These are phyloP conservation scores for Wallacemonas sp. DNA, from an alignment of 208 protist species.

Conservation along the genomic window DNA sequence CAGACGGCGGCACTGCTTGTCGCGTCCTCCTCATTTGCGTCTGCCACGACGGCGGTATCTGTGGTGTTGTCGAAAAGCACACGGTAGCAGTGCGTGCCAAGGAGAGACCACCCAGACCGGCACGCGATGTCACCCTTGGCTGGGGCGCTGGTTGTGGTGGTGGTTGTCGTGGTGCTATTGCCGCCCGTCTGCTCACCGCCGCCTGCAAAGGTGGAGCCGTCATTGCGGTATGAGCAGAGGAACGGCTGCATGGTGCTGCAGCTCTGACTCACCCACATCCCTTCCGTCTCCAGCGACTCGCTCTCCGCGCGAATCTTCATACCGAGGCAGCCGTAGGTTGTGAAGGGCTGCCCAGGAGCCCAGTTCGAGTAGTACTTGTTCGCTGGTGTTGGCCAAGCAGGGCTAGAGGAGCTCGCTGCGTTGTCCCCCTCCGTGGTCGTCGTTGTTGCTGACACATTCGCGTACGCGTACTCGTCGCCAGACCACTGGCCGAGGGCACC, in stretches of 20 bases:
- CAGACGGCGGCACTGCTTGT: background rate
- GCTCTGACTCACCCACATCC: conserved; percentile 44
- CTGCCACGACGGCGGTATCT: background rate
- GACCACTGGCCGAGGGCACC: conserved; percentile 40
- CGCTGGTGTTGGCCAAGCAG: conserved; percentile 51
- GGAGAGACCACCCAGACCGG: conserved; percentile 15
- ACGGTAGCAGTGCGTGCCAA: conserved; percentile 35
- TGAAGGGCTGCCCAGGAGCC: conserved; percentile 35
- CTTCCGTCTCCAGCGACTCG: conserved; percentile 11
- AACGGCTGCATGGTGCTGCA: conserved; percentile 54
- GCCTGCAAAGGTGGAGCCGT: conserved; percentile 38
- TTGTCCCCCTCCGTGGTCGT: conserved; percentile 10
- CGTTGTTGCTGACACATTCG: no score
- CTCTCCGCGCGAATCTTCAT: conserved; percentile 23
- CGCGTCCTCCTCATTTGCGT: background rate
- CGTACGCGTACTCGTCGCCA: conserved; percentile 48
- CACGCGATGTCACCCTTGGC: background rate
- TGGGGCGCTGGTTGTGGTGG: conserved; percentile 15
- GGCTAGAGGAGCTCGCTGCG: conserved; percentile 39
- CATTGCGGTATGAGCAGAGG: conserved; percentile 70
- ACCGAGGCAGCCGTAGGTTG: conserved; percentile 44
- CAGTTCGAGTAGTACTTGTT: conserved; percentile 56
- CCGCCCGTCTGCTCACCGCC: background rate
- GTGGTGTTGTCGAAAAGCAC: conserved; percentile 10
- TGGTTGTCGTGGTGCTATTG: conserved; percentile 19